A percentile compares a stretch with the other conserved stretches of the same genome.
These are phyloP conservation scores for Talaromyces sp. DNA, from an alignment of 2,329 filamentous ascomycete species.

Conservation along the genomic window DNA sequence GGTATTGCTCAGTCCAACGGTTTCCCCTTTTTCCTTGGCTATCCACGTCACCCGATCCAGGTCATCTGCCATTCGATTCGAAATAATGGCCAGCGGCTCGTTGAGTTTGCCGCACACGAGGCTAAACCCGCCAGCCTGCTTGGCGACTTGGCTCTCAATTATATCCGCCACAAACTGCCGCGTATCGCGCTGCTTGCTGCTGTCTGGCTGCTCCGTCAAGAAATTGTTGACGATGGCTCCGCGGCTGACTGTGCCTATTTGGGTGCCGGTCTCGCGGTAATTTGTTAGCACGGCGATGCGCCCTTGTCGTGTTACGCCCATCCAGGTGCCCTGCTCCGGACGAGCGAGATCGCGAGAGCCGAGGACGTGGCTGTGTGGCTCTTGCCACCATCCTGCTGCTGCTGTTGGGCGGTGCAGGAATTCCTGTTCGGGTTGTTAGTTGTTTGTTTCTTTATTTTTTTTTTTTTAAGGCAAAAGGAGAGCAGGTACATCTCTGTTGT, in stretches of 20 bases:
- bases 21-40: constrained; percentile 44
- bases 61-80: constrained; percentile 52
- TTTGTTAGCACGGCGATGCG: constrained; percentile 60
- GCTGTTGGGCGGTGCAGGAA: constrained; percentile 58
- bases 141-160: constrained; percentile 49
- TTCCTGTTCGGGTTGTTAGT: constrained; percentile 40
- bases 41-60: constrained; percentile 49
- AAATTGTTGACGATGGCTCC: constrained; percentile 58
- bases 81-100: constrained; percentile 54
- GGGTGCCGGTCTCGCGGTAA: constrained; percentile 52
- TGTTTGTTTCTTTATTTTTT: background rate
- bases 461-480: background rate
- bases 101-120: constrained; percentile 54
- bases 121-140: constrained; percentile 59
- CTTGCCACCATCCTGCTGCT: constrained; percentile 55
- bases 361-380: constrained; percentile 50
- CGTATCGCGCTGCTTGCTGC: constrained; percentile 22
- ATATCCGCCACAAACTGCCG: constrained; percentile 50
- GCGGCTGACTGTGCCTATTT: constrained; percentile 46
- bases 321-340: constrained; percentile 57
- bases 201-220: constrained; percentile 37
- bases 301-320: constrained; percentile 57
- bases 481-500: constrained; percentile 64
- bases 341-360: constrained; percentile 59
- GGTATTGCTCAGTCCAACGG: constrained; percentile 57